phyloP scores from a whole-genome alignment of 805 yeast genomes.

The Spathaspora boniae region DNA sequence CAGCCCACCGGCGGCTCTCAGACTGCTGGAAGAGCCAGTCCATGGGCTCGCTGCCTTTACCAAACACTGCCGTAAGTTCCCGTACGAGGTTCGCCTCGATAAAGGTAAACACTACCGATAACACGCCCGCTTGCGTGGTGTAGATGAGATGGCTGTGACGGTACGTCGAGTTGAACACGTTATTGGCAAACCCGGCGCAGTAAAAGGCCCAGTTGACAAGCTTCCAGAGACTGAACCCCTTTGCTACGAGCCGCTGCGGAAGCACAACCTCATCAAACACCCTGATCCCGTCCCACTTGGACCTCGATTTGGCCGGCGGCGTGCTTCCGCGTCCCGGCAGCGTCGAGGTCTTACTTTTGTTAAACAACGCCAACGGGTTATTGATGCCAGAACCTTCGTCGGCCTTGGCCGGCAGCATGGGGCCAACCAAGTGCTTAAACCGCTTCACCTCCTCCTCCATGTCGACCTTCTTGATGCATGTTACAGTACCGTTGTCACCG shows the following conservation, averaged over 20 bases:
- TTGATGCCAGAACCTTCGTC: neutral
- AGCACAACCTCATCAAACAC: constrained; percentile 32
- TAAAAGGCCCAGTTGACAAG: constrained; percentile 33
- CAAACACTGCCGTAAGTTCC: constrained; percentile 4
- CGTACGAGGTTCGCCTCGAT: constrained; percentile 13
- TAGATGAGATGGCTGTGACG: constrained; percentile 24
- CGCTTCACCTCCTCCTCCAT: constrained; percentile 19
- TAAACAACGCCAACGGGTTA: neutral
- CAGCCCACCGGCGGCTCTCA: neutral
- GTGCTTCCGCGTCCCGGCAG: neutral
- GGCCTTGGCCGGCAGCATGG: too few species aligned
- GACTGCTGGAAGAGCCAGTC: neutral
- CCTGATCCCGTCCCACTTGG: constrained; percentile 3
- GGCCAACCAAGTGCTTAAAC: constrained; percentile 10
- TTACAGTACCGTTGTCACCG: too few species aligned
- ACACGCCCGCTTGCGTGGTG: constrained; percentile 16
- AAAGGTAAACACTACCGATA: constrained; percentile 20
- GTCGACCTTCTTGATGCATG: constrained; percentile 1
- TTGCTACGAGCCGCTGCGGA: constrained; percentile 20
- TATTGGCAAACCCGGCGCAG: constrained; percentile 29
- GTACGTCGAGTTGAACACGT: constrained; percentile 17
- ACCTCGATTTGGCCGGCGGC: too few species aligned
- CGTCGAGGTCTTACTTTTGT: neutral
- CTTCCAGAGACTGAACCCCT: constrained; percentile 26
- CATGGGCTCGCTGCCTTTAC: constrained; percentile 4